These are phyloP conservation scores for Candida chilensis DNA, from an alignment of 805 yeast species.

Conservation along the genomic window DNA sequence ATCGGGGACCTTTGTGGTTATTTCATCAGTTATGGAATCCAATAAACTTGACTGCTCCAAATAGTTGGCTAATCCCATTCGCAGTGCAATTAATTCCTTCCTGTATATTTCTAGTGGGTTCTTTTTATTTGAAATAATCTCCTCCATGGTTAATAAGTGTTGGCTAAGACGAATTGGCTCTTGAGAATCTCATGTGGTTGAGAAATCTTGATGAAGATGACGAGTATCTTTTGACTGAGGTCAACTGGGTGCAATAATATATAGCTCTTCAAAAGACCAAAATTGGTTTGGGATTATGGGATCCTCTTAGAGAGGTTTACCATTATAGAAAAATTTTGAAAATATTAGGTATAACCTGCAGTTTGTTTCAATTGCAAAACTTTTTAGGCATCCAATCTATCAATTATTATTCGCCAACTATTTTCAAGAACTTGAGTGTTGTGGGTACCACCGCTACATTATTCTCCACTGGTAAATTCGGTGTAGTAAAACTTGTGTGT, in stretches of 20 bases:
- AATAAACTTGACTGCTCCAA: conserved; percentile 15
- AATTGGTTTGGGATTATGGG: conserved; percentile 27
- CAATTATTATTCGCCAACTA: conserved; percentile 42
- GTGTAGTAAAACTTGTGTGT: conserved; percentile 35
- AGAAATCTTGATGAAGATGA: conserved; percentile 25
- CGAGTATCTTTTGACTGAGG: conserved; percentile 18
- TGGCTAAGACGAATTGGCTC: conserved; percentile 22
- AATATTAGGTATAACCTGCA: conserved; percentile 25
- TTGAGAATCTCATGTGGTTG: conserved; percentile 22
- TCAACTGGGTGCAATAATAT: too few relatives aligned
- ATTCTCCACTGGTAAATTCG: conserved; percentile 45
- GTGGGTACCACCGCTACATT: conserved; percentile 32
- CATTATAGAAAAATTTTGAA: conserved; percentile 15
- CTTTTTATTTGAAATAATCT: conserved; percentile 30
- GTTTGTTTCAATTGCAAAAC: conserved; percentile 32
- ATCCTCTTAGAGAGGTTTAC: conserved; percentile 25
- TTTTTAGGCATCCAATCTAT: conserved; percentile 41
- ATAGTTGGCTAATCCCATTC: conserved; percentile 35
- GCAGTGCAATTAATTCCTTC: conserved; percentile 38
- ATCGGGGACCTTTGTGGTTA: conserved; percentile 37
- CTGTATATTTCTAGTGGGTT: conserved; percentile 27
- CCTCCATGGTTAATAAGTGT: conserved; percentile 31
- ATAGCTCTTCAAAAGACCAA: too few relatives aligned
- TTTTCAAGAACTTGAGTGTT: conserved; percentile 40
- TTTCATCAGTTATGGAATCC: conserved; percentile 42